Percentiles rank a stretch among this genome's conserved stretches.
These are phyloP conservation scores for Mimosa pudica DNA, from an alignment of 306 rosid genomes.

Conservation along the genomic window DNA sequence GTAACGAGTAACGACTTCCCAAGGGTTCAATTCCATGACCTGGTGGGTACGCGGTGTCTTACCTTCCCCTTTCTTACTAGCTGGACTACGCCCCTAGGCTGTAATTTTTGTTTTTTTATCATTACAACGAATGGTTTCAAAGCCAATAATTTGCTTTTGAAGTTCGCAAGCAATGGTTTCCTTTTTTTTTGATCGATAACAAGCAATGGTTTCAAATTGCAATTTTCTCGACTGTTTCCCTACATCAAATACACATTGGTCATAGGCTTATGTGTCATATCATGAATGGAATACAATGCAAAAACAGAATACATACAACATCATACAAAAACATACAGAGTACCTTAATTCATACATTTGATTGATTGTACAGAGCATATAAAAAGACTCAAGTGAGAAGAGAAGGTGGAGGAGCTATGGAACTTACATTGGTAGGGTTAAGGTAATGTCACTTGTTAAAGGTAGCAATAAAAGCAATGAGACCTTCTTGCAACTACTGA, in stretches of 20 bases:
- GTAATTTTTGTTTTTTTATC: too few species aligned
- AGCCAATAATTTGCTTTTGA: too few species aligned
- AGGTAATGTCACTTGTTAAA: slow-evolving; percentile 54
- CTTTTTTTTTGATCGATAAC: too few species aligned
- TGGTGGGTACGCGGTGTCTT: too few species aligned
- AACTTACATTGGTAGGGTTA: slow-evolving; percentile 11
- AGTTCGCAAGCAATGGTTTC: not conserved
- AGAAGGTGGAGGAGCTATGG: slow-evolving; percentile 1
- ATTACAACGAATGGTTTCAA: too few species aligned
- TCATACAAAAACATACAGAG: slow-evolving; percentile 27
- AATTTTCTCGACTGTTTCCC: not conserved
- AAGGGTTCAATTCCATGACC: too few species aligned
- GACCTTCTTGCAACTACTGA: too few species aligned
- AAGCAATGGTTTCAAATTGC: not conserved
- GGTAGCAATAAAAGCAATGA: not conserved
- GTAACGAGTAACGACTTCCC: too few species aligned
- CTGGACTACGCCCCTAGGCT: too few species aligned
- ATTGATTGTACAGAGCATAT: slow-evolving; percentile 9
- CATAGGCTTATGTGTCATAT: not conserved
- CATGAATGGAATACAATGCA: slow-evolving; percentile 5
- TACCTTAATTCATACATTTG: slow-evolving; percentile 12
- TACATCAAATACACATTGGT: not conserved
- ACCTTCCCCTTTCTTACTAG: too few species aligned
- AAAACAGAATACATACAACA: not conserved
- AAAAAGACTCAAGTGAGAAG: not conserved